Evolutionary conservation across 352 stramenopile genomes (phyloP).

Genomic region (Aphanomyces invadans): DNA sequence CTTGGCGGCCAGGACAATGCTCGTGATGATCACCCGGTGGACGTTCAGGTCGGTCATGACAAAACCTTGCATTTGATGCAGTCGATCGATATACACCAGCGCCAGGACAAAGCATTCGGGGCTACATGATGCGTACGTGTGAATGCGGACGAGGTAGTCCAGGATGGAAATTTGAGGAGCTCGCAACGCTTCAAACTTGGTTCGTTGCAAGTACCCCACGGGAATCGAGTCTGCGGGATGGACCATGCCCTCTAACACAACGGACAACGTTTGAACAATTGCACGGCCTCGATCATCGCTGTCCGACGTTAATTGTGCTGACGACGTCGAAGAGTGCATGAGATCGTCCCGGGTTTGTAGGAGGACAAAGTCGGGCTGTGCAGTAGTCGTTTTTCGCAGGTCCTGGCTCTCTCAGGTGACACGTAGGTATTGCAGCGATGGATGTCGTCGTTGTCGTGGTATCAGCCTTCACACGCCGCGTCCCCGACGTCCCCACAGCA

Average conservation of each 20-base stretch:
- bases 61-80: conserved; percentile 96
- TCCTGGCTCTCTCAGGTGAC: not conserved
- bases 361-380: not conserved
- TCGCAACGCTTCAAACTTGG: conserved; percentile 82
- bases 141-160: conserved; percentile 87
- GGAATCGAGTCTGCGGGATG: conserved; percentile 50
- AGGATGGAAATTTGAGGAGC: conserved; percentile 71
- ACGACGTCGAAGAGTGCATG: conserved; percentile 6
- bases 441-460: not conserved
- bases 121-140: conserved; percentile 97
- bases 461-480: not conserved
- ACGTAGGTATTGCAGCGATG: not conserved
- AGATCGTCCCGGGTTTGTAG: not conserved
- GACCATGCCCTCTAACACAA: conserved; percentile 74
- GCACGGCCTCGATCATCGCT: conserved; percentile 66
- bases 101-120: conserved; percentile 98
- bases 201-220: conserved; percentile 48
- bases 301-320: conserved; percentile 22
- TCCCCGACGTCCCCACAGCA: not conserved
- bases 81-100: conserved; percentile 98
- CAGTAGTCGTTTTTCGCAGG: not conserved
- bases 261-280: conserved; percentile 71
- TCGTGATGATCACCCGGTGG: conserved; percentile 96
- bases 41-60: conserved; percentile 96
- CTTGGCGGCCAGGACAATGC: conserved; percentile 96